Percentiles rank a stretch among this genome's conserved stretches.
Conservation (phyloP, 352 stramenopile species). For the Globisporangium lucens region DNA sequence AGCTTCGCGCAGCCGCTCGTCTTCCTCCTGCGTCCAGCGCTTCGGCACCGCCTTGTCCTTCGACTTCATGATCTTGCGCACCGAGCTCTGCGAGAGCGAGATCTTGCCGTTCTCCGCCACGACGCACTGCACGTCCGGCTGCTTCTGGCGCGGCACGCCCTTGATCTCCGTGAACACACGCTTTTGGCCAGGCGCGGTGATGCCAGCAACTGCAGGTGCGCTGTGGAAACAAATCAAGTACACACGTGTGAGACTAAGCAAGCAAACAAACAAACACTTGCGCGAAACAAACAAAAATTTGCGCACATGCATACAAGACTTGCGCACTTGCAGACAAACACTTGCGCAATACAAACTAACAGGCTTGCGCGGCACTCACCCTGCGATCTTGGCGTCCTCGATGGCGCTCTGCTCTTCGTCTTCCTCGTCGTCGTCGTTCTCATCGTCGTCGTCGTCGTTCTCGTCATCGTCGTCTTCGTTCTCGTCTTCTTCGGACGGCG, state of each 20-base stretch:
- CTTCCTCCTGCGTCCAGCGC: slow-evolving; percentile 76
- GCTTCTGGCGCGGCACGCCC: slow-evolving; percentile 74
- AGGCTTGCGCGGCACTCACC: slow-evolving; percentile 4
- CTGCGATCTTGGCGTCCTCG: slow-evolving; percentile 20
- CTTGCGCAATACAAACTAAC: background rate
- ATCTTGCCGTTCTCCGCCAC: slow-evolving; percentile 38
- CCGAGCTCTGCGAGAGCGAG: slow-evolving; percentile 40
- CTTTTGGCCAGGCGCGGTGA: slow-evolving; percentile 38
- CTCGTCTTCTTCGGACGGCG: slow-evolving; percentile 17
- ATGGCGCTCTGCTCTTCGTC: slow-evolving; percentile 18
- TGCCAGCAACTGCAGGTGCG: slow-evolving; percentile 1
- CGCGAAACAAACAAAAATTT: background rate
- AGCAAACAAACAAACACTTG: background rate
- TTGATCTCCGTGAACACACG: slow-evolving; percentile 85
- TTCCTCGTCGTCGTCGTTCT: slow-evolving; percentile 13
- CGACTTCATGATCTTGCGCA: slow-evolving; percentile 76
- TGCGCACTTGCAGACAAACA: background rate
- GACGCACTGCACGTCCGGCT: slow-evolving; percentile 62
- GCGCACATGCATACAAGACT: too few relatives aligned
- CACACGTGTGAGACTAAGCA: background rate
- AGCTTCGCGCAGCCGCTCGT: slow-evolving; percentile 73
- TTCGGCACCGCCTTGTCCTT: slow-evolving; percentile 84
- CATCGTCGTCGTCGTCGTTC: slow-evolving; percentile 12
- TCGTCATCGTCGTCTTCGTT: slow-evolving; percentile 18
- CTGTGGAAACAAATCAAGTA: slow-evolving; percentile 1